phyloP scores from a whole-genome alignment of 1,139 yeast species.

The Blastobotrys apis region DNA sequence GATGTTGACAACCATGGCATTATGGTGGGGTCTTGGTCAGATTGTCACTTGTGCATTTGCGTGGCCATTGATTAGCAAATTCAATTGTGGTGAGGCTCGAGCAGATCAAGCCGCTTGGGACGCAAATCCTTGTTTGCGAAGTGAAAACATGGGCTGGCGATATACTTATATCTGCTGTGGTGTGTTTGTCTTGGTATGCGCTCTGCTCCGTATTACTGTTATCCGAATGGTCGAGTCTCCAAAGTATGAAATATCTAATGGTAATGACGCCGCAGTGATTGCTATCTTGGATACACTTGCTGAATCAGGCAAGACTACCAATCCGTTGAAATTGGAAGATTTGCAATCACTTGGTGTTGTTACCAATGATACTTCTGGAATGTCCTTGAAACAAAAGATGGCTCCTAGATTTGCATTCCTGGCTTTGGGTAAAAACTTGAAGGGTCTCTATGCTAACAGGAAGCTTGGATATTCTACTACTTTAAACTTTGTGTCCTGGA shows the following conservation, averaged over 20 bases:
- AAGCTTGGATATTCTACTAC: slow-evolving; percentile 41
- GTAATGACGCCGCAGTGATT: slow-evolving; percentile 48
- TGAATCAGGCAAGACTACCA: slow-evolving; percentile 20
- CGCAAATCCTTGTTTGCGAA: slow-evolving; percentile 39
- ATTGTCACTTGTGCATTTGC: slow-evolving; percentile 49
- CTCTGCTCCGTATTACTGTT: slow-evolving; percentile 46
- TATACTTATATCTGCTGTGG: slow-evolving; percentile 52
- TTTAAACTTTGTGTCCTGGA: slow-evolving; percentile 47
- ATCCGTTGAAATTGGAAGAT: slow-evolving; percentile 37
- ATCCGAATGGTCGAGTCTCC: slow-evolving; percentile 53
- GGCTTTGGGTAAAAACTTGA: slow-evolving; percentile 18
- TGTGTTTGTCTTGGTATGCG: slow-evolving; percentile 48
- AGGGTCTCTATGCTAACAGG: slow-evolving; percentile 39
- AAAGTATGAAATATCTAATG: slow-evolving; percentile 49
- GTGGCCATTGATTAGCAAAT: slow-evolving; percentile 52
- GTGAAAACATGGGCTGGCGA: slow-evolving; percentile 55
- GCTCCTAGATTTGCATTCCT: slow-evolving; percentile 15
- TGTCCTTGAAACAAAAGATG: slow-evolving; percentile 13
- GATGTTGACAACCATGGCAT: slow-evolving; percentile 52
- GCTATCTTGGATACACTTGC: slow-evolving; percentile 24
- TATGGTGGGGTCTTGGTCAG: slow-evolving; percentile 63
- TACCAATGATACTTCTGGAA: slow-evolving; percentile 14
- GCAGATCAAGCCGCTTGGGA: slow-evolving; percentile 15
- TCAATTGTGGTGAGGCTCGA: slow-evolving; percentile 41
- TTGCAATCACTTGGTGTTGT: slow-evolving; percentile 39